Base-by-base conservation (phyloP, 169 alveolate genomes). In the Eimeria zaria region DNA sequence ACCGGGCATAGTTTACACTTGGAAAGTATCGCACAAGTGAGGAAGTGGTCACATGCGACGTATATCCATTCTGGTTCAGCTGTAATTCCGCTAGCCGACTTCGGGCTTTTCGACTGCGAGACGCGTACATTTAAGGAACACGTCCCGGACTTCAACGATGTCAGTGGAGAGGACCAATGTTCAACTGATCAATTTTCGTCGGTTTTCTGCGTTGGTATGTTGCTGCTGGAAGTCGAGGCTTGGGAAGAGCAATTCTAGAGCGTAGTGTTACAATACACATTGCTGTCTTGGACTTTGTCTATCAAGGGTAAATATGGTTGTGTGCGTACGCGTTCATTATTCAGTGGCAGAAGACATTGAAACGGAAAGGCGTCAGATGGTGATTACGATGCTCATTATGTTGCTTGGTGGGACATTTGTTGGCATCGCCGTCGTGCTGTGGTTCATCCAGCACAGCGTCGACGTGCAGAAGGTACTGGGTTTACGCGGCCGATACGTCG, bases 401-500 rank as follows among this genome's bases (percentile, higher is more conserved):
- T 53, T 87, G 83, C 44, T 87, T n/a, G 94, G 27, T 46, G 94
- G 94, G 53, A 87, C 83, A 62, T 18, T 87, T 41, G 48, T 87
- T n/a, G 94, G 94, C 64, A 64, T 87, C 48, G 64, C 44, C 20
- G 11, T 87, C 71, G 94, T 87, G 46, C 94, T 87, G 36, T 87
- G 94, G 94, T 87, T 87, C 81, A 87, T 87, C 53, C 94, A 87
- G 71, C 83, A 87, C 83, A 87, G 94, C 33, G 94, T 87, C 20
- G 94, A 87, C 94, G 94, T 87, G 46, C 94, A 87, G 83, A 87
- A 87, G 41, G 83, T 62, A 33, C 64, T 87, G 1, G 94, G 94
- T 62, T 67, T 87, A 18, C 55, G 94, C 1, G 94, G 94, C 64
- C 80, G 94, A 36, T 87, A 87, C 67, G 94, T 87, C 33, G 94